Percentiles rank a stretch among this genome's conserved stretches.
These are phyloP conservation scores for Chrysanthemum lavandulifolium DNA, from an alignment of 129 eudicot genomes.

Conservation along the genomic window DNA sequence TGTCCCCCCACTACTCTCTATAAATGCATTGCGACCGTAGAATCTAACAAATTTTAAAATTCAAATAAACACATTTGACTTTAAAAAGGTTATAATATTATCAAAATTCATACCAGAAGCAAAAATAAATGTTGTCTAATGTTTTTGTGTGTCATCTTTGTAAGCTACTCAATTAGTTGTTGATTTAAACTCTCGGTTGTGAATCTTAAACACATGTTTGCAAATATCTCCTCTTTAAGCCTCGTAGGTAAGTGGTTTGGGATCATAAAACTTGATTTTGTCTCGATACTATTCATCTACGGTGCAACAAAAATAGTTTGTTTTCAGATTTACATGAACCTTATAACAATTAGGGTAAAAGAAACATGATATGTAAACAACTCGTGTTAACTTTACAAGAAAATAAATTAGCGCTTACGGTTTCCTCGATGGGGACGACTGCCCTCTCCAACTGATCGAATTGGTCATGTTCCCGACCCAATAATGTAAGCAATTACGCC, in stretches of 20 bases:
- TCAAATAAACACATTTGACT: constrained; percentile 6
- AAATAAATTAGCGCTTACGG: constrained; percentile 36
- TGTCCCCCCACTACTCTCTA: too few relatives aligned
- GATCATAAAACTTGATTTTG: constrained; percentile 82
- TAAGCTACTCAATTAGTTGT: constrained; percentile 86
- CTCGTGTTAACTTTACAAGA: background rate
- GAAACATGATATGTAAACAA: too few relatives aligned
- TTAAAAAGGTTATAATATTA: background rate
- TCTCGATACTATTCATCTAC: constrained; percentile 91
- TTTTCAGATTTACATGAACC: constrained; percentile 4
- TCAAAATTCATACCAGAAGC: constrained; percentile 58
- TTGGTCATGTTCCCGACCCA: constrained; percentile 81
- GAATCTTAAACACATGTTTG: constrained; percentile 84
- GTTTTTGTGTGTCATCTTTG: constrained; percentile 71
- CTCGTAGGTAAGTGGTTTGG: constrained; percentile 73
- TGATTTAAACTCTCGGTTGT: constrained; percentile 92
- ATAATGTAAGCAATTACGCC: constrained; percentile 91
- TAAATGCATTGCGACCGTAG: background rate
- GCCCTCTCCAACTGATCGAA: constrained; percentile 74
- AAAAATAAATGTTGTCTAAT: constrained; percentile 77
- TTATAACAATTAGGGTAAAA: too few relatives aligned
- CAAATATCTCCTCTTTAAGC: constrained; percentile 78
- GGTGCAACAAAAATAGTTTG: constrained; percentile 12
- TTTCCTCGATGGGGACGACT: constrained; percentile 89
- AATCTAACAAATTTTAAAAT: background rate